Evolutionary conservation across 1,284 basidiomycete species (phyloP).

Genomic region (Puccinia polysora): DNA sequence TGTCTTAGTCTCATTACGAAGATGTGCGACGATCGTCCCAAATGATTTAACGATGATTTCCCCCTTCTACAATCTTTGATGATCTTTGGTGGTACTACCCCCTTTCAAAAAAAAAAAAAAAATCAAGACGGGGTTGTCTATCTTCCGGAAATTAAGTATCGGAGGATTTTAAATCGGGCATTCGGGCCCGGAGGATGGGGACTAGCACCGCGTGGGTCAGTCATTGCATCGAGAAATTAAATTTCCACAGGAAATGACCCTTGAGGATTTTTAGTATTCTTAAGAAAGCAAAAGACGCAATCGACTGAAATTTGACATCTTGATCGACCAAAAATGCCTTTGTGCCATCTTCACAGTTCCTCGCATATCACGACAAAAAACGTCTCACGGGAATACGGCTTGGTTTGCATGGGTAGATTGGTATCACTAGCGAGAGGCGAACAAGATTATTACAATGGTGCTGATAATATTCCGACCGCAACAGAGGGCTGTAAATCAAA

Average conservation of each 20-base stretch:
- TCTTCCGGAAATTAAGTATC: slow-evolving; percentile 95
- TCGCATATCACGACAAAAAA: slow-evolving; percentile 60
- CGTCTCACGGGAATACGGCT: slow-evolving; percentile 88
- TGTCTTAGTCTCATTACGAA: background rate
- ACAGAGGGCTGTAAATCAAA: slow-evolving; percentile 95
- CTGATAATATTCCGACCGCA: slow-evolving; percentile 82
- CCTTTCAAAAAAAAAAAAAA: too few relatives aligned
- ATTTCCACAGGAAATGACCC: background rate
- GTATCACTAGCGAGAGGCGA: slow-evolving; percentile 89
- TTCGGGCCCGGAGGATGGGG: slow-evolving; percentile 98
- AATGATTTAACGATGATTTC: too few relatives aligned
- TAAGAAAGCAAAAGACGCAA: too few relatives aligned
- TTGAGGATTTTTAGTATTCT: background rate
- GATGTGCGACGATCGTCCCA: too few relatives aligned
- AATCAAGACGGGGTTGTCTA: slow-evolving; percentile 81
- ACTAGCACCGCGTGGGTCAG: slow-evolving; percentile 84
- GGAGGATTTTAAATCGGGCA: slow-evolving; percentile 85
- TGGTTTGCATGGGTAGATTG: slow-evolving; percentile 90
- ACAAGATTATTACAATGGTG: slow-evolving; percentile 87
- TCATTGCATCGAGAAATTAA: slow-evolving; percentile 60
- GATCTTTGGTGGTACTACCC: too few relatives aligned
- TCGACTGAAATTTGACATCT: too few relatives aligned
- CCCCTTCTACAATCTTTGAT: background rate
- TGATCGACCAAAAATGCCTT: too few relatives aligned
- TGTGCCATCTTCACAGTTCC: background rate